Evolutionary conservation across 345 rosid genomes (phyloP), one percentile per base, ranked within the genome.

Genomic region (Aquilaria yunnanensis): DNA sequence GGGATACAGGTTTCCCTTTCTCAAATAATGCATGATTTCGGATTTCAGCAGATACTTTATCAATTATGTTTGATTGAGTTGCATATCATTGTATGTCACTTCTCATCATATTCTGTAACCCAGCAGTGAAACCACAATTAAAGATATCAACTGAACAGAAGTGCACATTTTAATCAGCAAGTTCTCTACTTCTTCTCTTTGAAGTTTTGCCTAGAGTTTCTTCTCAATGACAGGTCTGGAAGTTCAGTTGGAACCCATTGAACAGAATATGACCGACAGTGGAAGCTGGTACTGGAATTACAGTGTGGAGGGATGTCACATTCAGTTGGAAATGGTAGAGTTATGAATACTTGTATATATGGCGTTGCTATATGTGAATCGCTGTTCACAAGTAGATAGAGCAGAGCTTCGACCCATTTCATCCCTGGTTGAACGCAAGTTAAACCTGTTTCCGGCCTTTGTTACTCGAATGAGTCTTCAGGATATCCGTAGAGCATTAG

Each of bases 221-320:
- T 13, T 65, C 57, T 32, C 43, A 33, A 47, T 63, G 68, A 59
- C 78, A 88, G 97, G 84, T 68, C 69, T 82, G 63, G 68, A 66
- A 53, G 79, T 83, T 54, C 78, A 81, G 57, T 66, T 86, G 55
- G 81, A 77, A 66, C 80, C 82, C 37, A 73, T 88, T 29, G 78
- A 83, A 55, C 70, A 70, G 32, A 74, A 64, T 47, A 51, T 67
- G 77, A 74, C 73, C 74, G 86, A 88, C 59, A 79, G 73, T 32
- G 97, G 99, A 73, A 90, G 88, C 79, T 90, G 97, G 97, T 79
- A 79, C 54, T 93, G 97, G 99, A 81, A 80, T 63, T 90, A 86
- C 90, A 60, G 78, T 70, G 64, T 82, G 56, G 59, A 80, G 0
- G 88, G 84, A 57, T 23, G 77, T 32, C 86, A 79, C 79, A 82